A percentile compares a stretch with the other conserved stretches of the same genome.
phyloP scores from a whole-genome alignment of 1,139 yeast species.

The Hansenula anomala region DNA sequence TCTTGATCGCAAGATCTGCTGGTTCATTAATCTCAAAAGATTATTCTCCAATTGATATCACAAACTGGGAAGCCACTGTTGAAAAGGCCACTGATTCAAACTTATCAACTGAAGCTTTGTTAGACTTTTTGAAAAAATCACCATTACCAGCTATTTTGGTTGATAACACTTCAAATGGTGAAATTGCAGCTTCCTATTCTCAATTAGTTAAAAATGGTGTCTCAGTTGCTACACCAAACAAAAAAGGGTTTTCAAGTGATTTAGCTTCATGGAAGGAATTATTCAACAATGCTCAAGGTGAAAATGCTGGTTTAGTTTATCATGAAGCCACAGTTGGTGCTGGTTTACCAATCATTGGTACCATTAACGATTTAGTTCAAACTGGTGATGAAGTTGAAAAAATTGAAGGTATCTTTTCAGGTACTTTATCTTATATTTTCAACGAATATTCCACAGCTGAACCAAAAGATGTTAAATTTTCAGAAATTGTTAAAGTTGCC shows the following conservation, averaged over 20 bases:
- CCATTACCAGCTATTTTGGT: slow-evolving; percentile 76
- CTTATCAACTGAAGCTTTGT: slow-evolving; percentile 52
- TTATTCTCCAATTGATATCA: slow-evolving; percentile 64
- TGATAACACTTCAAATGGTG: slow-evolving; percentile 87
- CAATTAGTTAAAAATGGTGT: slow-evolving; percentile 69
- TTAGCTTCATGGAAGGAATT: slow-evolving; percentile 72
- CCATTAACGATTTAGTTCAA: slow-evolving; percentile 77
- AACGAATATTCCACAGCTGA: slow-evolving; percentile 80
- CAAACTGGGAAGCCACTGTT: slow-evolving; percentile 47
- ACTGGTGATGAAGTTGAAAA: slow-evolving; percentile 91
- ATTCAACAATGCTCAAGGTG: slow-evolving; percentile 45
- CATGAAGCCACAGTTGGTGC: slow-evolving; percentile 99
- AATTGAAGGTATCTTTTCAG: slow-evolving; percentile 95
- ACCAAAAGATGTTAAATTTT: slow-evolving; percentile 62
- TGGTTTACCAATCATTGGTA: slow-evolving; percentile 89
- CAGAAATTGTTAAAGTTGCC: slow-evolving; percentile 86
- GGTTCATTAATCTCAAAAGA: slow-evolving; percentile 65
- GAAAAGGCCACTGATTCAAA: slow-evolving; percentile 44
- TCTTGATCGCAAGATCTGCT: slow-evolving; percentile 70
- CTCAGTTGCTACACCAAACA: slow-evolving; percentile 96
- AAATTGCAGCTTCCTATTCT: slow-evolving; percentile 75
- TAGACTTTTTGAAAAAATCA: slow-evolving; percentile 58
- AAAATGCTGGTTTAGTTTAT: slow-evolving; percentile 74
- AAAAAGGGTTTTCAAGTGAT: slow-evolving; percentile 91
- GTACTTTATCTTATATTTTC: slow-evolving; percentile 94